phyloP scores from a whole-genome alignment of 768 basidiomycete species.

The Leccinum uliginosum region DNA sequence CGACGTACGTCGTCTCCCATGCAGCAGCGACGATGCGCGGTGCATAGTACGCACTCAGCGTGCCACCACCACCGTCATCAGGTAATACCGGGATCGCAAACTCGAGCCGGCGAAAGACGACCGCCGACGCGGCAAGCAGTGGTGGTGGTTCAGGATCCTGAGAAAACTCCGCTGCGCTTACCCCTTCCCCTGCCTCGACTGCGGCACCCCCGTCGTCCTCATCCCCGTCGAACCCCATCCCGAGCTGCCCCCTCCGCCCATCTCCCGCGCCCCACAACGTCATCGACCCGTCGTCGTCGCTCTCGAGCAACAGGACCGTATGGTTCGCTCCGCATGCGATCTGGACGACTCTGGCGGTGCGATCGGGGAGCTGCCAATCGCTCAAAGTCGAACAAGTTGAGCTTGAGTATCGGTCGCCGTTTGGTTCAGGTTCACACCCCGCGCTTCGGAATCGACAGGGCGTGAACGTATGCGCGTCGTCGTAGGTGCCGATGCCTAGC shows the following conservation, averaged over 20 bases:
- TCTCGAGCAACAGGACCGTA: slow-evolving; percentile 60
- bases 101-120: slow-evolving; percentile 45
- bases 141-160: background rate
- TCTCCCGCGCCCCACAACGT: slow-evolving; percentile 78
- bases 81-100: background rate
- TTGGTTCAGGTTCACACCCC: slow-evolving; percentile 4
- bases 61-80: background rate
- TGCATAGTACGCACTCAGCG: background rate
- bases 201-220: slow-evolving; percentile 7
- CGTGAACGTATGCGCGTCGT: slow-evolving; percentile 39
- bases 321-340: slow-evolving; percentile 78
- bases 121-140: background rate
- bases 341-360: slow-evolving; percentile 35
- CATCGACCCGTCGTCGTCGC: slow-evolving; percentile 21
- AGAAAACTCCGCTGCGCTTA: background rate
- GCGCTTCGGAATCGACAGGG: slow-evolving; percentile 31
- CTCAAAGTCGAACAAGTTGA: background rate
- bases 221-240: slow-evolving; percentile 29
- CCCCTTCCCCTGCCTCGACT: background rate
- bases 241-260: slow-evolving; percentile 68
- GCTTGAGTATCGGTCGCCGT: background rate
- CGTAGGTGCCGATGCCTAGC: slow-evolving; percentile 35
- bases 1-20: slow-evolving; percentile 85
- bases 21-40: slow-evolving; percentile 39
- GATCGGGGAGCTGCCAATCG: slow-evolving; percentile 19